Base-by-base conservation (phyloP, 2,329 filamentous ascomycete genomes). In the Pseudomassariella vexata region DNA sequence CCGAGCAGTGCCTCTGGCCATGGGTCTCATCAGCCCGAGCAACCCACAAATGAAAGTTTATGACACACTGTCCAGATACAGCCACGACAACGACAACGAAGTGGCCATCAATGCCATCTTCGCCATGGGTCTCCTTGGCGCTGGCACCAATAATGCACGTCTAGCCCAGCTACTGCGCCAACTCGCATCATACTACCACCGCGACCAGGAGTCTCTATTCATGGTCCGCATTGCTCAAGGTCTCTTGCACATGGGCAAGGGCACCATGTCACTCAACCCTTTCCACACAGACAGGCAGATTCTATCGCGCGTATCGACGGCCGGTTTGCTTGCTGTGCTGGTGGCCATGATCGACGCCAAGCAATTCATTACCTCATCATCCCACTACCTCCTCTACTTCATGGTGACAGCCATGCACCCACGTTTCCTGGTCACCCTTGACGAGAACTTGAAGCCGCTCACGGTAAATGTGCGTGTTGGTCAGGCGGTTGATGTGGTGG, bases 31-130 rank as follows among this genome's bases (percentile, higher is more conserved):
- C 54, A 95, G 86, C 63, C 87, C 94, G 9, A 95, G 88, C 65
- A 98, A 98, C 66, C 92, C 92, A 9, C 94, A 98, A 59, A 98
- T 98, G 90, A 98, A 96, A 72, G 85, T 98, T 28, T 98, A 98
- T 66, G 92, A 98, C 59, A 98, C 92, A 1, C 70, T 98, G 9
- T 98, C 92, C 31, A 76, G 92, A 53, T 98, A 98, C 73, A 94
- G 85, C 43, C 92, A 98, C 73, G 92, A 98, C 66, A 98, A 92
- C 47, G 92, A 98, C 64, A 94, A 90, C 41, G 92, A 98, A 52
- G 92, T 98, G 28, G 92, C 92, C 23, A 85, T 98, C 61, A 98
- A 96, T 55, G 88, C 92, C 51, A 98, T 98, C 55, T 98, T 98
- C 53, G 89, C 92, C 46, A 98, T 98, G 92, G 92, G 92, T 62